phyloP scores from a whole-genome alignment of 2,329 filamentous ascomycete species.

The Mycocentrospora acerina region DNA sequence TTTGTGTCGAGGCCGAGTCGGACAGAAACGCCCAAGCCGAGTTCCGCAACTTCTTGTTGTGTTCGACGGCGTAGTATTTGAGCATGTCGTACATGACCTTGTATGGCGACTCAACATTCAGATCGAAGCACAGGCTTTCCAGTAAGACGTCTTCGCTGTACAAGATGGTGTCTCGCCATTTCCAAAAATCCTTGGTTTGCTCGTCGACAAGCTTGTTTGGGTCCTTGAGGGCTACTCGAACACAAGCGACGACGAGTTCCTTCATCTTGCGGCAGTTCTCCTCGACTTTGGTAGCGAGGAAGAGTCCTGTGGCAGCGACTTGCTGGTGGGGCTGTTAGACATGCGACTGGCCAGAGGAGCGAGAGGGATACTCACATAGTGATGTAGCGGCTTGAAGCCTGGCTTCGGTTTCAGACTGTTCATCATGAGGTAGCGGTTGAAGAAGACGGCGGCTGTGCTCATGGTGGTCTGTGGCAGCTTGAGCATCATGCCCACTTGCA shows the following conservation, averaged over 20 bases:
- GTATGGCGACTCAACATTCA: slow-evolving; percentile 88
- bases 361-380: slow-evolving; percentile 59
- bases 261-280: slow-evolving; percentile 96
- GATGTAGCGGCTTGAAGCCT: slow-evolving; percentile 70
- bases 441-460: slow-evolving; percentile 89
- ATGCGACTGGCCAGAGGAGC: no score
- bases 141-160: slow-evolving; percentile 91
- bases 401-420: slow-evolving; percentile 75
- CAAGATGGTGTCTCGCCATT: slow-evolving; percentile 92
- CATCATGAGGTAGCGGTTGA: slow-evolving; percentile 95
- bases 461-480: slow-evolving; percentile 90
- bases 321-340: slow-evolving; percentile 50
- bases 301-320: slow-evolving; percentile 86
- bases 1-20: slow-evolving; percentile 79
- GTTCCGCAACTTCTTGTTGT: slow-evolving; percentile 81
- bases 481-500: slow-evolving; percentile 88
- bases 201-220: slow-evolving; percentile 87
- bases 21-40: slow-evolving; percentile 93
- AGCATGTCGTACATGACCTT: slow-evolving; percentile 80
- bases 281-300: slow-evolving; percentile 95
- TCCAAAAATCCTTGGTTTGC: slow-evolving; percentile 97
- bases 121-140: slow-evolving; percentile 88
- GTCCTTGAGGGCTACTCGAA: slow-evolving; percentile 93
- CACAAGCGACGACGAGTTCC: slow-evolving; percentile 89
- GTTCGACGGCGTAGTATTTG: slow-evolving; percentile 68